These are phyloP conservation scores for Suillus cothurnatus DNA, from an alignment of 768 basidiomycete species.

Conservation along the genomic window DNA sequence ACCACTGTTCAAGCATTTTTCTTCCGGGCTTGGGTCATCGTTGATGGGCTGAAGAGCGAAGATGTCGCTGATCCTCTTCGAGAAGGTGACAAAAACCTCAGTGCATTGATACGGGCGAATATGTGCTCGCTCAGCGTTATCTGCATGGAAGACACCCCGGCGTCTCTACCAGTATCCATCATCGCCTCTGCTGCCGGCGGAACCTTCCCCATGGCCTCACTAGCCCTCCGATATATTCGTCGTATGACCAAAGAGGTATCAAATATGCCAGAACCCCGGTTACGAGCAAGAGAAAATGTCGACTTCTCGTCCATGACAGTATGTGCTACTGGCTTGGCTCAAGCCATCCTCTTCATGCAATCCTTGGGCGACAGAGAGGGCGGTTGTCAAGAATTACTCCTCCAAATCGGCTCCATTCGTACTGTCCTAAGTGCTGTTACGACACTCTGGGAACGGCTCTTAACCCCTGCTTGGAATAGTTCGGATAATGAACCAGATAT, in stretches of 20 bases:
- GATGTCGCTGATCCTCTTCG: constrained; percentile 1
- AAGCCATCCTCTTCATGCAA: constrained; percentile 9
- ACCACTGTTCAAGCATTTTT: constrained; percentile 8
- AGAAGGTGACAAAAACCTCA: constrained; percentile 4
- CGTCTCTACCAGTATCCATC: constrained; percentile 1
- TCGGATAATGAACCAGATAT: constrained; percentile 10
- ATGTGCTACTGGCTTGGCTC: constrained; percentile 7
- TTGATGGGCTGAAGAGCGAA: constrained; percentile 1
- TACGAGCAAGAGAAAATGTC: constrained; percentile 1
- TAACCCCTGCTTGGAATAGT: constrained; percentile 5
- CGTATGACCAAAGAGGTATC: constrained; percentile 10
- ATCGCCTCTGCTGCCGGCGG: constrained; percentile 6
- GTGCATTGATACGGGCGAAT: constrained; percentile 6
- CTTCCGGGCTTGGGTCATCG: constrained; percentile 6
- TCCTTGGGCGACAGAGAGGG: constrained; percentile 1
- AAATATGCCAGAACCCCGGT: constrained; percentile 1
- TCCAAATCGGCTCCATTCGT: constrained; percentile 9
- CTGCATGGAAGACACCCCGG: constrained; percentile 4
- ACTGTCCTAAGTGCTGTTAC: constrained; percentile 2
- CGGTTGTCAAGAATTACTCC: constrained; percentile 2
- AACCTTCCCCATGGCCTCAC: constrained; percentile 7
- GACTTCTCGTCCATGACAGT: constrained; percentile 9
- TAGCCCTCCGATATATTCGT: constrained; percentile 11
- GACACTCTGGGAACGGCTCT: constrained; percentile 3
- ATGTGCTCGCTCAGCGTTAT: constrained; percentile 9